Conservation (phyloP, 2,329 filamentous ascomycete species). For the Penicillium sp. region DNA sequence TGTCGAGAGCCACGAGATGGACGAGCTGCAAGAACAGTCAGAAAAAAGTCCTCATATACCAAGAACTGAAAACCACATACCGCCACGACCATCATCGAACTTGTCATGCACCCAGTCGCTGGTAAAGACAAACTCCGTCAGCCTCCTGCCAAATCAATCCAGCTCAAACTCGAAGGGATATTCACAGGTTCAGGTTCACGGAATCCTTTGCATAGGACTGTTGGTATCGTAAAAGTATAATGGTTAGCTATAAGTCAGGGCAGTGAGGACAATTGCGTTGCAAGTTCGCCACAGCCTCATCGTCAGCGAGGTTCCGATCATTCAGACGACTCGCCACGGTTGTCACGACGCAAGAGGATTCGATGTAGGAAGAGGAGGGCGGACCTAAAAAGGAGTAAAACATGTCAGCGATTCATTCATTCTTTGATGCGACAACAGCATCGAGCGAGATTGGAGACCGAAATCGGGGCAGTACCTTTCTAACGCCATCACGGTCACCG, state of each 20-base stretch:
- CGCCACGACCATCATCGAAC: conserved; percentile 66
- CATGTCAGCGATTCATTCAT: conserved; percentile 10
- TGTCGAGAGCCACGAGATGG: conserved; percentile 43
- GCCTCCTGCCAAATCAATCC: neutral
- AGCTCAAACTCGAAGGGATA: conserved; percentile 2
- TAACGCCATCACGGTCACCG: conserved; percentile 81
- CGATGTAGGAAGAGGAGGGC: conserved; percentile 40
- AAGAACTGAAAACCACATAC: conserved; percentile 29
- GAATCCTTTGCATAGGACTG: conserved; percentile 45
- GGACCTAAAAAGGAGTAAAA: conserved; percentile 32
- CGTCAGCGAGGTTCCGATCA: conserved; percentile 24
- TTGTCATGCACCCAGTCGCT: conserved; percentile 95
- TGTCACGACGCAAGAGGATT: conserved; percentile 36
- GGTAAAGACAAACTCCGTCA: conserved; percentile 13
- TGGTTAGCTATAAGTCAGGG: conserved; percentile 43
- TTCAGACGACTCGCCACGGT: conserved; percentile 23
- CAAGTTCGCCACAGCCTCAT: conserved; percentile 26
- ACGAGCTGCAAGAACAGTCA: conserved; percentile 32
- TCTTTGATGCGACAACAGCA: conserved; percentile 4
- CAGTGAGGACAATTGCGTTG: conserved; percentile 32
- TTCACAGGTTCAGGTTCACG: conserved; percentile 45
- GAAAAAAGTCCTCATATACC: conserved; percentile 9
- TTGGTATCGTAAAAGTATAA: conserved; percentile 34
- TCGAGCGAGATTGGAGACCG: neutral
- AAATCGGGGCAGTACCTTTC: conserved; percentile 61